A percentile compares a stretch with the other conserved stretches of the same genome.
These are phyloP conservation scores for Fusarium equiseti DNA, from an alignment of 2,329 filamentous ascomycete species.

Conservation along the genomic window DNA sequence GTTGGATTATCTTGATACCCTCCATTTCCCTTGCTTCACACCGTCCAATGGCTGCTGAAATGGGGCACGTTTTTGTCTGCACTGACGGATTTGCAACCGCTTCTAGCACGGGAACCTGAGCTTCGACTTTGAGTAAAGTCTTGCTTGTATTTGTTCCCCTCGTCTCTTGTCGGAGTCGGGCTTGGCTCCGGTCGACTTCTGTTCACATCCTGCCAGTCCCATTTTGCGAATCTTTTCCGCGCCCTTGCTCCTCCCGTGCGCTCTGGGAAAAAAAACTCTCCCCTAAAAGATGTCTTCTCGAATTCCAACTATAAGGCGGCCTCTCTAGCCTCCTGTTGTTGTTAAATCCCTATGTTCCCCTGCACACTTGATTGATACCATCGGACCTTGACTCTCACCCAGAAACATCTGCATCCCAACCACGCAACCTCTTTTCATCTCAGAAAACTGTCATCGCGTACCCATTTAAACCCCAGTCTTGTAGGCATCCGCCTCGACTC, in stretches of 20 bases:
- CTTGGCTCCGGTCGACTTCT: slow-evolving; percentile 49
- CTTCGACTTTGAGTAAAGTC: slow-evolving; percentile 39
- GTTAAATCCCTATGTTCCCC: slow-evolving; percentile 26
- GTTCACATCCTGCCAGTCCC: slow-evolving; percentile 48
- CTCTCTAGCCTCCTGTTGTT: slow-evolving; percentile 39
- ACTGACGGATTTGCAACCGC: slow-evolving; percentile 39
- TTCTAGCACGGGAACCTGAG: slow-evolving; percentile 38
- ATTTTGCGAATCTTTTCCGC: slow-evolving; percentile 48
- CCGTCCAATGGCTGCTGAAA: slow-evolving; percentile 31
- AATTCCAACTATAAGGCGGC: slow-evolving; percentile 38
- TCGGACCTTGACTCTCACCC: not conserved
- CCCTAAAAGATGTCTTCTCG: slow-evolving; percentile 40
- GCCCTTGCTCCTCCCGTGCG: slow-evolving; percentile 43
- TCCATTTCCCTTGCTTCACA: slow-evolving; percentile 41
- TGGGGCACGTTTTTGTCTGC: slow-evolving; percentile 29
- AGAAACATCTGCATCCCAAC: slow-evolving; percentile 19
- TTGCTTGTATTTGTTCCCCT: slow-evolving; percentile 46
- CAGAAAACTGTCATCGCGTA: slow-evolving; percentile 32
- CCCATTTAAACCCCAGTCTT: slow-evolving; percentile 38
- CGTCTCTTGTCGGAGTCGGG: slow-evolving; percentile 48
- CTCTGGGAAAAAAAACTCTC: slow-evolving; percentile 43
- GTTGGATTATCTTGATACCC: slow-evolving; percentile 40
- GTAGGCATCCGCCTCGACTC: slow-evolving; percentile 28
- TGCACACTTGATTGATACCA: slow-evolving; percentile 26
- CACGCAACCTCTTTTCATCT: slow-evolving; percentile 22